Evolutionary conservation across 805 yeast genomes (phyloP).

Genomic region (Priceomyces haplophilus): DNA sequence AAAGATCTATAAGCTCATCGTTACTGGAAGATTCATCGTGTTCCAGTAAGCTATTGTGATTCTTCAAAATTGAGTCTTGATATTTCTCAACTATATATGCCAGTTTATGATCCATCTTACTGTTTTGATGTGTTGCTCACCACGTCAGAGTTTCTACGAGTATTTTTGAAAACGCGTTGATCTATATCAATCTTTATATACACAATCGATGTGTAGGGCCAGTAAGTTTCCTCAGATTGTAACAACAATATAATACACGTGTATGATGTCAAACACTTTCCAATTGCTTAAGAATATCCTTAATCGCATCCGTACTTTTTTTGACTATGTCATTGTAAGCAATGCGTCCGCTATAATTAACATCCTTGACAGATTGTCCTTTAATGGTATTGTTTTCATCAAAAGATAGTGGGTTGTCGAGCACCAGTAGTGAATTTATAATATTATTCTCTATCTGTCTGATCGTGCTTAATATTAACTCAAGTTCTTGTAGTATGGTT

Average conservation of each 20-base stretch:
- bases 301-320: constrained; percentile 16
- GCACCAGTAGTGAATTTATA: constrained; percentile 20
- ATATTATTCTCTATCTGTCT: constrained; percentile 29
- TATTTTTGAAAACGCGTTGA: constrained; percentile 1
- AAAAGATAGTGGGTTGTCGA: constrained; percentile 10
- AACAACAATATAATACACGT: neutral
- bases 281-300: constrained; percentile 12
- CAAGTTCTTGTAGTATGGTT: constrained; percentile 28
- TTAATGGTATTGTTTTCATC: neutral
- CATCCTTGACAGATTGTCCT: neutral
- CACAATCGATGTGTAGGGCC: neutral
- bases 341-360: neutral
- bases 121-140: too few species aligned
- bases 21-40: constrained; percentile 27
- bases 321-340: constrained; percentile 16
- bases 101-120: constrained; percentile 31
- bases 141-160: neutral
- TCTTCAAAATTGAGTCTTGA: constrained; percentile 38
- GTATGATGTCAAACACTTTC: constrained; percentile 3
- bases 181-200: constrained; percentile 1
- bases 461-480: constrained; percentile 32
- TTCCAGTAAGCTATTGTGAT: constrained; percentile 36
- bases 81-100: constrained; percentile 40
- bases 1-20: constrained; percentile 50
- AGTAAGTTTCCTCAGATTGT: neutral